These are phyloP conservation scores for Piromyces finnis DNA, from an alignment of 192 early-diverging fungal species.

Conservation along the genomic window DNA sequence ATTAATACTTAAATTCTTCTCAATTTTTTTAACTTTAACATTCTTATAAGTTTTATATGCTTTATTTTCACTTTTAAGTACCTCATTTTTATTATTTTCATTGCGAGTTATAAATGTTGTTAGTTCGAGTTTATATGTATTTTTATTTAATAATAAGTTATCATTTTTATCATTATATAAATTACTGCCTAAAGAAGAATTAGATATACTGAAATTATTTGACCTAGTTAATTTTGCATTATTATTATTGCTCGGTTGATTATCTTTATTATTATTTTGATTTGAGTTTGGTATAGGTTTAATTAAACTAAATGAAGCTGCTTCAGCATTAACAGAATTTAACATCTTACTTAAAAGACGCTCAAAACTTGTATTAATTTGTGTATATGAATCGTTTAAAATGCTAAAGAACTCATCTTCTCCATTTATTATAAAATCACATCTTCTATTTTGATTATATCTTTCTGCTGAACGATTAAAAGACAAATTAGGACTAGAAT, in stretches of 20 bases:
- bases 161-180: background rate
- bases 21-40: background rate
- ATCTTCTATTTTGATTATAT: background rate
- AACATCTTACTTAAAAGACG: background rate
- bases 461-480: background rate
- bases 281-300: background rate
- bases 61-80: background rate
- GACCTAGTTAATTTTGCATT: background rate
- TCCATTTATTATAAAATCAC: background rate
- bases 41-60: background rate
- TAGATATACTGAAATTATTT: background rate
- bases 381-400: background rate
- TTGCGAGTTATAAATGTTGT: background rate
- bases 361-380: background rate
- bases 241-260: no score
- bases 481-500: background rate
- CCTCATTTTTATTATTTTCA: background rate
- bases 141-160: background rate
- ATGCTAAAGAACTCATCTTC: background rate
- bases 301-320: background rate
- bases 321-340: background rate
- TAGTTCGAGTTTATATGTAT: background rate
- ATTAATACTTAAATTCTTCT: background rate
- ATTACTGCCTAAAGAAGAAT: background rate
- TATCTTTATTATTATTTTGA: background rate